Base-by-base conservation (phyloP, 768 basidiomycete genomes). In the Chiua virens region DNA sequence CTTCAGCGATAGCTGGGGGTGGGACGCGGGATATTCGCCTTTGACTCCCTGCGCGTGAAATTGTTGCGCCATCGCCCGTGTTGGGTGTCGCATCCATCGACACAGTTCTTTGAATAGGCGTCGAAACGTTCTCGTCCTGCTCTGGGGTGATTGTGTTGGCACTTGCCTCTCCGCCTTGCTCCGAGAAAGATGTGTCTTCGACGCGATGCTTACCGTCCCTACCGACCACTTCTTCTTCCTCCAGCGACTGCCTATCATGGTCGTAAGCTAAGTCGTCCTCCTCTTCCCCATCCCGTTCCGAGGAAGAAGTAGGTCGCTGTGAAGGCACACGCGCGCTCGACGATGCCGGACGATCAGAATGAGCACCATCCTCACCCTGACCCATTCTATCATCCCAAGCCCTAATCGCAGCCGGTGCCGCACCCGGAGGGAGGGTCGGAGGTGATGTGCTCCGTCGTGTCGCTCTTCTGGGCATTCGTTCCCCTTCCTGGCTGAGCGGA, bases 341-440 rank as follows among this genome's bases (percentile, higher is more conserved):
- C 39, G 59, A 61, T 60, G 57, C 52, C 56, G 57, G 55, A 65
- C 51, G 60, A 61, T 61, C 60, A 61, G 63, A 65, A 60, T 61
- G 54, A 61, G 63, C 53, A 60, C 59, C 58, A 53, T 63, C 56
- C 60, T 63, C 65, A 62, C 65, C 61, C 56, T 65, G 66, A 47
- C 62, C 68, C 51, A 66, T 53, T 65, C 64, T 66, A 48, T 67
- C 67, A 53, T 71, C 71, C 55, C 71, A 72, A 42, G 66, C 66
- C 53, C 66, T 73, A 66, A 54, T 70, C 57, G 50, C 56, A 44
- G 70, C 56, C 57, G 70, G 68, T 23, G 73, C 75, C 15, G 76
- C 75, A 27, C 75, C 76, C 11, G 73, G 72, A 5, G 79, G 75
- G 15, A 74, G 75, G 11, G 59, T 72, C n/a, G 65, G 66, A 6